Conservation (phyloP, 2,329 filamentous ascomycete genomes). For the Xylaria sp. region DNA sequence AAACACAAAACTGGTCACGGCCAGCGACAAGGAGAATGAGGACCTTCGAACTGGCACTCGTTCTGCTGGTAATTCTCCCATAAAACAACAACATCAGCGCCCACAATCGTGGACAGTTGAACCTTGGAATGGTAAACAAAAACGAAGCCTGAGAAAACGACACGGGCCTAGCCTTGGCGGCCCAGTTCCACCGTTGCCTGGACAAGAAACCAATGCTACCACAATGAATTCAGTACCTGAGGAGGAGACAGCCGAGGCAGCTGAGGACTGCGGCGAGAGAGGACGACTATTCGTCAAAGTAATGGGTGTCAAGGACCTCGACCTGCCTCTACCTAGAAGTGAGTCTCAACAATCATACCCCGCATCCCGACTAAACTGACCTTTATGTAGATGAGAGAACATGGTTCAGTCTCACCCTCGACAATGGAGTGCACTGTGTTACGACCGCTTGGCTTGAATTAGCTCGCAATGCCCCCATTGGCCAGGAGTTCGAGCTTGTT, state of each 20-base stretch:
- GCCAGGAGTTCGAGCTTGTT: slow-evolving; percentile 97
- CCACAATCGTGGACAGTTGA: slow-evolving; percentile 96
- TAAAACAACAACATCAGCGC: slow-evolving; percentile 76
- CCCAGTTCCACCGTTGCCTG: slow-evolving; percentile 83
- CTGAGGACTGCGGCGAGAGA: slow-evolving; percentile 84
- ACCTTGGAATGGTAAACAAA: slow-evolving; percentile 88
- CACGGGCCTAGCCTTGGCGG: slow-evolving; percentile 61
- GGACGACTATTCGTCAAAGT: slow-evolving; percentile 97
- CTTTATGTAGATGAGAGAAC: slow-evolving; percentile 77
- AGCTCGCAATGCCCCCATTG: slow-evolving; percentile 90
- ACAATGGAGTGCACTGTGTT: slow-evolving; percentile 97
- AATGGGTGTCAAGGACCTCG: slow-evolving; percentile 95
- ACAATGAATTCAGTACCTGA: slow-evolving; percentile 74
- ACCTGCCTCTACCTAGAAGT: slow-evolving; percentile 91
- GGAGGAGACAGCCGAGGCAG: slow-evolving; percentile 69
- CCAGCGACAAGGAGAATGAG: slow-evolving; percentile 78
- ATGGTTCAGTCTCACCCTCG: slow-evolving; percentile 96
- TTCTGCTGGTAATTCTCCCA: slow-evolving; percentile 73
- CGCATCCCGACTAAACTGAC: slow-evolving; percentile 34
- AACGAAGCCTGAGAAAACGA: slow-evolving; percentile 72
- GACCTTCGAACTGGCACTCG: slow-evolving; percentile 63
- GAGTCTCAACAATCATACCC: slow-evolving; percentile 53
- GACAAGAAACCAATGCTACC: slow-evolving; percentile 82
- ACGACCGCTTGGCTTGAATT: slow-evolving; percentile 96
- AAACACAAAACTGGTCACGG: slow-evolving; percentile 95